Percentiles rank a stretch among this genome's conserved stretches.
Conservation (phyloP, 2,329 filamentous ascomycete genomes). For the Aspergillus glaucus region DNA sequence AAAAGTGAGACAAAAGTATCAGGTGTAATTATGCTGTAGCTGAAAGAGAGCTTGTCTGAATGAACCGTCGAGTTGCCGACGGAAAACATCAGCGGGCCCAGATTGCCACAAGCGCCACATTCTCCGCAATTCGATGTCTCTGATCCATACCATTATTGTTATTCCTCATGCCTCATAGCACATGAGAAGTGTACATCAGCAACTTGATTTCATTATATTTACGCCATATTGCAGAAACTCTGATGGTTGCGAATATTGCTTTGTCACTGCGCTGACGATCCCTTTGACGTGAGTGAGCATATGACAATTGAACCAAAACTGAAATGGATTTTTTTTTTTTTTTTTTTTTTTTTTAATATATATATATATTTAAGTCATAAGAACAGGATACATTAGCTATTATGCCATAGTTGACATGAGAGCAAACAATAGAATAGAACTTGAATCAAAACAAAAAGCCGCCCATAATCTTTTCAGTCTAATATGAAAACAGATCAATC, state of each 20-base stretch:
- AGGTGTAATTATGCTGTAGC: neutral
- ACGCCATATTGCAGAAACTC: neutral
- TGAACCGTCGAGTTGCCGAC: neutral
- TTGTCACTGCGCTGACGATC: too few relatives aligned
- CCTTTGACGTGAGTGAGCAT: too few relatives aligned
- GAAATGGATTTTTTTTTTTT: too few relatives aligned
- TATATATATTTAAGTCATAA: neutral
- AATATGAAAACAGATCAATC: constrained; percentile 11
- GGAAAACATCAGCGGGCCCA: neutral
- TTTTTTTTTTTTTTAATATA: too few relatives aligned
- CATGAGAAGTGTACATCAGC: neutral
- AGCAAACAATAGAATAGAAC: neutral
- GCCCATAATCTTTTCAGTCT: constrained; percentile 6
- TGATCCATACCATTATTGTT: neutral
- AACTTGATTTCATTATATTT: neutral
- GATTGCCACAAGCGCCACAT: constrained; percentile 3
- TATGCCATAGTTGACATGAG: neutral
- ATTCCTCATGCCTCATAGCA: neutral
- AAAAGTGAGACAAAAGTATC: constrained; percentile 1
- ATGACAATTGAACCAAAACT: too few relatives aligned
- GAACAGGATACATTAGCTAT: neutral
- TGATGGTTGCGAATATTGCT: too few relatives aligned
- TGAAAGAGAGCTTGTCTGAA: constrained; percentile 1
- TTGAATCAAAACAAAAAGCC: constrained; percentile 8
- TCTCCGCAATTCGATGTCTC: neutral